Evolutionary conservation across 2,329 filamentous ascomycete genomes (phyloP).

Genomic region (Fusarium marasasianum): DNA sequence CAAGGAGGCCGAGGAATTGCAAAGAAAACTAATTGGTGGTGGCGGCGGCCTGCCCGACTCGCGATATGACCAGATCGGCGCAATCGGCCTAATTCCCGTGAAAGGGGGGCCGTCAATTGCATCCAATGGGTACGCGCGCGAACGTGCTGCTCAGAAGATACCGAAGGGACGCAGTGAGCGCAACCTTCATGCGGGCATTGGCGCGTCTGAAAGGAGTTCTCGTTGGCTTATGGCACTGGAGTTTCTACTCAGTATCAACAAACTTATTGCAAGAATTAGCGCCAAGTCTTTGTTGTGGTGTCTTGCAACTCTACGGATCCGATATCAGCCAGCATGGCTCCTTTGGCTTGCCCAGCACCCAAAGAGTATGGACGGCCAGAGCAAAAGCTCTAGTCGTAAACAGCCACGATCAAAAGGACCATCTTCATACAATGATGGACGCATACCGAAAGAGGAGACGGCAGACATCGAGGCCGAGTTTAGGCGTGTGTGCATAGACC

Average conservation of each 20-base stretch:
- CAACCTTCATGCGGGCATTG: conserved; percentile 72
- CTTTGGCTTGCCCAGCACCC: conserved; percentile 60
- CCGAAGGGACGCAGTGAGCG: conserved; percentile 58
- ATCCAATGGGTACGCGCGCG: conserved; percentile 72
- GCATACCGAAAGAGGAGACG: conserved; percentile 67
- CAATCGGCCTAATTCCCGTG: conserved; percentile 65
- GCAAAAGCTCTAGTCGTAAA: conserved; percentile 21
- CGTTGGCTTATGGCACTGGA: conserved; percentile 81
- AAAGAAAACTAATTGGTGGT: conserved; percentile 60
- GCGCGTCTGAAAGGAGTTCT: conserved; percentile 79
- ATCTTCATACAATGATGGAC: conserved; percentile 51
- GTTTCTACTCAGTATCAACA: conserved; percentile 78
- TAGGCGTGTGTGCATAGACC: conserved; percentile 60
- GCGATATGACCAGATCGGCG: conserved; percentile 62
- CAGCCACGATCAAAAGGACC: conserved; percentile 17
- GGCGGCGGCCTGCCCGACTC: conserved; percentile 58
- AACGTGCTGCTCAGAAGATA: conserved; percentile 72
- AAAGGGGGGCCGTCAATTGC: conserved; percentile 55
- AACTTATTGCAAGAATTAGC: conserved; percentile 46
- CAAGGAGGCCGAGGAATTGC: conserved; percentile 74
- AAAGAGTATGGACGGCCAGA: conserved; percentile 42
- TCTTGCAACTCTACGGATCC: conserved; percentile 57
- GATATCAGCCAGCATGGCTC: conserved; percentile 60
- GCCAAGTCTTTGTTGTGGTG: conserved; percentile 63
- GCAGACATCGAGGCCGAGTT: conserved; percentile 86